phyloP scores from a whole-genome alignment of 2,329 filamentous ascomycete species.

The Botryosphaeria dothidea region DNA sequence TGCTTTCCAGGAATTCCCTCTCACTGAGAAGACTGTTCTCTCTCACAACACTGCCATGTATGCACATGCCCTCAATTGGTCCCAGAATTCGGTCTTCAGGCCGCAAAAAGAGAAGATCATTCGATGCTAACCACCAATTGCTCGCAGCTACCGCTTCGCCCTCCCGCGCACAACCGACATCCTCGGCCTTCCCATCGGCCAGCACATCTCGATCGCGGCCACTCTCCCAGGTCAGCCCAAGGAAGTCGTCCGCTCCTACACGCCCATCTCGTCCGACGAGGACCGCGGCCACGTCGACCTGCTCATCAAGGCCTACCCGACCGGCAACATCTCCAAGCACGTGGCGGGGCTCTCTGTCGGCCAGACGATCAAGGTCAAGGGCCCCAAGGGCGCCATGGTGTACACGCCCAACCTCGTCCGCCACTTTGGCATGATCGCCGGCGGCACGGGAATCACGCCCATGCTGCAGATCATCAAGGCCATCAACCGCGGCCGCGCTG shows the following conservation, averaged over 20 bases:
- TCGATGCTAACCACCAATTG: not conserved
- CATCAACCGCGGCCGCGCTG: slow-evolving; percentile 73
- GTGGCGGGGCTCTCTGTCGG: slow-evolving; percentile 81
- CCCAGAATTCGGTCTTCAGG: not conserved
- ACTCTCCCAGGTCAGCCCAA: slow-evolving; percentile 46
- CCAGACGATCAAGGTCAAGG: slow-evolving; percentile 78
- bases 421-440: slow-evolving; percentile 96
- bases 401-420: slow-evolving; percentile 97
- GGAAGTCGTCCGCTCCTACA: slow-evolving; percentile 44
- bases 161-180: slow-evolving; percentile 77
- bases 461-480: slow-evolving; percentile 97
- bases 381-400: slow-evolving; percentile 96
- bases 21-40: slow-evolving; percentile 91
- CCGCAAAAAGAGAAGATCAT: not conserved
- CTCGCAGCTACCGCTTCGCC: slow-evolving; percentile 79
- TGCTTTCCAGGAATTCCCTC: slow-evolving; percentile 86
- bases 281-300: slow-evolving; percentile 87
- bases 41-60: slow-evolving; percentile 98
- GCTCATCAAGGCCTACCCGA: slow-evolving; percentile 96
- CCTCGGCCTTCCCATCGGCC: slow-evolving; percentile 94
- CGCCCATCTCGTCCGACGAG: slow-evolving; percentile 43
- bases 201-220: slow-evolving; percentile 94
- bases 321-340: slow-evolving; percentile 95
- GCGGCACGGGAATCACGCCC: slow-evolving; percentile 95
- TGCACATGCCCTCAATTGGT: slow-evolving; percentile 27